These are phyloP conservation scores for Quercus wislizeni DNA, from an alignment of 306 rosid species.

Conservation along the genomic window DNA sequence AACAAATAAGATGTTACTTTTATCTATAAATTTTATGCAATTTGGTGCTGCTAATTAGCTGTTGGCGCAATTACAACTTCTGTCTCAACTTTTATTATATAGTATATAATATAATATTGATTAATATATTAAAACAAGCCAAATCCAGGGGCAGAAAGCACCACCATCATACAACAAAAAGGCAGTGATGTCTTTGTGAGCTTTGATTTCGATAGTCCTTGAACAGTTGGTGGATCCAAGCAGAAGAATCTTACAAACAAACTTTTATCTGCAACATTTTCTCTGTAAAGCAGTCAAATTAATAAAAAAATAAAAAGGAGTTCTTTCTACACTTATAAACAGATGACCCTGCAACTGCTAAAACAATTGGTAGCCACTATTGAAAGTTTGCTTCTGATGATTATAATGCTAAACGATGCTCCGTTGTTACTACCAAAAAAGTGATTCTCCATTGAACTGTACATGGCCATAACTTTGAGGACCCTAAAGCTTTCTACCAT, in stretches of 20 bases:
- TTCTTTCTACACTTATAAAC: constrained; percentile 42
- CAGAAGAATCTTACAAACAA: constrained; percentile 33
- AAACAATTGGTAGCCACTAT: constrained; percentile 14
- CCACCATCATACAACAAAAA: constrained; percentile 22
- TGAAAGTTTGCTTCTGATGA: constrained; percentile 22
- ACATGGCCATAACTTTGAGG: constrained; percentile 36
- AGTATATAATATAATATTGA: background rate
- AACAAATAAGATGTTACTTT: too few species aligned
- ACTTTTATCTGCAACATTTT: background rate
- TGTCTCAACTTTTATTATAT: too few species aligned
- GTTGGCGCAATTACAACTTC: too few species aligned
- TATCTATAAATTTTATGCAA: too few species aligned
- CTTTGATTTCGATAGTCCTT: constrained; percentile 21
- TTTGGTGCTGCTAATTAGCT: too few species aligned
- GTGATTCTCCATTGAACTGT: constrained; percentile 46
- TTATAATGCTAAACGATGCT: constrained; percentile 8
- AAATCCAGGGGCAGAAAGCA: constrained; percentile 17
- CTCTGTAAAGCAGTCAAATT: background rate
- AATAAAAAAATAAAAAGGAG: background rate
- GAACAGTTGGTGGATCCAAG: constrained; percentile 21
- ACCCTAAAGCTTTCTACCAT: constrained; percentile 26
- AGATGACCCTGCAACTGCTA: constrained; percentile 33
- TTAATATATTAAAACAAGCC: constrained; percentile 19
- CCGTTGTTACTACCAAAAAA: constrained; percentile 18
- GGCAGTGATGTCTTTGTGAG: constrained; percentile 11